Percentiles rank a stretch among this genome's conserved stretches.
These are phyloP conservation scores for Fraxinus baroniana DNA, from an alignment of 305 asterid species.

Conservation along the genomic window DNA sequence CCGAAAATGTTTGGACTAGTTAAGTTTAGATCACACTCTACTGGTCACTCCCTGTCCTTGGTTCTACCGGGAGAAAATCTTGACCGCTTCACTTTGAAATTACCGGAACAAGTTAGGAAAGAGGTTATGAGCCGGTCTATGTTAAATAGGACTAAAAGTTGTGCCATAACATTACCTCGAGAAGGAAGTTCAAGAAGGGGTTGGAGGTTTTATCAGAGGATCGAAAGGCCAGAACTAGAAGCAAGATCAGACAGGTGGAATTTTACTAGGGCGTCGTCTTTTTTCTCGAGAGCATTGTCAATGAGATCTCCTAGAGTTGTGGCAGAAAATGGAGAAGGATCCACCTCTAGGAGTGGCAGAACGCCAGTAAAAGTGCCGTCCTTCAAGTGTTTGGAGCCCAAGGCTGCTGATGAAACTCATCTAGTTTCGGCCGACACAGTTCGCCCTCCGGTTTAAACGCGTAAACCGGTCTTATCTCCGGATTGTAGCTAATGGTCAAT, in stretches of 20 bases:
- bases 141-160: slow-evolving; percentile 31
- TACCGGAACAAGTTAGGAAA: slow-evolving; percentile 38
- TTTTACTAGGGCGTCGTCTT: slow-evolving; percentile 15
- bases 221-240: slow-evolving; percentile 26
- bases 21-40: slow-evolving; percentile 52
- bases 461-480: not conserved
- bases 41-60: slow-evolving; percentile 51
- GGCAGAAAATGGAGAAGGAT: slow-evolving; percentile 26
- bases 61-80: slow-evolving; percentile 37
- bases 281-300: slow-evolving; percentile 36
- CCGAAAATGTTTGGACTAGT: slow-evolving; percentile 28
- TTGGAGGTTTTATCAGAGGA: slow-evolving; percentile 16
- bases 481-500: not conserved
- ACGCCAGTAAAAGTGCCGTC: slow-evolving; percentile 32
- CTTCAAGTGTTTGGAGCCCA: slow-evolving; percentile 40
- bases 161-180: slow-evolving; percentile 20
- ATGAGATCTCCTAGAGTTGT: slow-evolving; percentile 29
- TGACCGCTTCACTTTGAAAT: slow-evolving; percentile 44
- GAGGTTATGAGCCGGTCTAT: slow-evolving; percentile 40
- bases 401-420: slow-evolving; percentile 29
- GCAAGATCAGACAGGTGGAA: slow-evolving; percentile 39
- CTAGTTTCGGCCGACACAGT: slow-evolving; percentile 28
- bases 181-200: slow-evolving; percentile 31
- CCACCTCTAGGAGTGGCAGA: slow-evolving; percentile 23
- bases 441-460: slow-evolving; percentile 31